Evolutionary conservation across 140 eudicot species (phyloP), one percentile per base, ranked within the genome.

Genomic region (Ambrosia hybrid): DNA sequence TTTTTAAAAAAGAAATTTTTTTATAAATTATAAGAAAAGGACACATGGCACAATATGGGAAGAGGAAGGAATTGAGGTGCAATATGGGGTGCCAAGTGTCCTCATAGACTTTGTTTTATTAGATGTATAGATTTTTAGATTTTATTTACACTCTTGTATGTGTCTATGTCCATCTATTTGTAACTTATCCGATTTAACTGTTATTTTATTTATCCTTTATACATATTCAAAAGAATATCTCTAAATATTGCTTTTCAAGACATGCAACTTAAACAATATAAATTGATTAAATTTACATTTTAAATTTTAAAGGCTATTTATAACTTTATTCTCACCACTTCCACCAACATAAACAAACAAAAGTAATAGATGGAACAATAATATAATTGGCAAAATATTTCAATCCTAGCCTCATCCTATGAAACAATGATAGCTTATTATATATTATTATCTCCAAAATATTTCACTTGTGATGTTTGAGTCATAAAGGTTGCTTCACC

Each of bases 291-390:
- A 11, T 60, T n/a, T 10, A 10, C 3, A 62, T 36, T 62, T 61
- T 37, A 37, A 30, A 59, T 36, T 10, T 36, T 12, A 62, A 60
- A 62, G 49, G 68, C 4, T 62, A 12, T 36, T 37, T 62, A 46
- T 62, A 62, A 62, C 67, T 62, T 61, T 62, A 62, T 62, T 62
- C 21, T 62, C 62, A 8, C 63, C 71, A 62, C 72, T 63, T 71
- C 63, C 72, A 77, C 77, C 1, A 45, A 36, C 13, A 16, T 55
- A 64, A 65, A 73, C 64, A 65, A 65, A 72, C 73, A 41, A 62
- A 77, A 52, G 76, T 61, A 70, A 62, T 52, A 62, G 72, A 61
- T 70, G 72, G 43, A 61, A 63, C n/a, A 52, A 70, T 70, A 17
- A 63, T 6, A 62, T 8, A 70, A 36, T n/a, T 77, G 61, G 67